Base-by-base conservation (phyloP, 257 asterid genomes). In the Nicotiana tomentosiformis region DNA sequence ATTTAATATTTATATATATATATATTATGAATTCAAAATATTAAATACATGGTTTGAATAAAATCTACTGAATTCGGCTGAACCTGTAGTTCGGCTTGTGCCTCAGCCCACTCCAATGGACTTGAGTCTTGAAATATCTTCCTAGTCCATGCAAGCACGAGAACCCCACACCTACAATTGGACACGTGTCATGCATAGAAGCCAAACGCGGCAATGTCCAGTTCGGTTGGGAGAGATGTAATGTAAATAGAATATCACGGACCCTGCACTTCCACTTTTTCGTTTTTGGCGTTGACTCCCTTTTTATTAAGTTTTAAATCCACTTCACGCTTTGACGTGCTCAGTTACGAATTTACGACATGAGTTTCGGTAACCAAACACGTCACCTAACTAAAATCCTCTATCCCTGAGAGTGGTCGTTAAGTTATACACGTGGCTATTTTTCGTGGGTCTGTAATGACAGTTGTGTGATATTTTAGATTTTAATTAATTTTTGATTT, bases 21-120 rank as follows among this genome's bases (percentile, higher is more conserved):
- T 39, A 39, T 39, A 7, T 39, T 1, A 39, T 39, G 3, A 39
- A 39, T 39, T 39, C 0, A 1, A 39, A 39, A 39, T 7, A 39
- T 1, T 0, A 39, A 39, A 5, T 6, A 39, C 2, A 39, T 1
- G 1, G 0, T 37, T 4, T 39, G 0, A 39, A 8, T 0, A 39
- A 39, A 37, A 39, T 2, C 1, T 39, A 39, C 0, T 7, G 2
- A 0, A 0, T 39, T 39, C 9, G 0, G 10, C 9, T 39, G 10
- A 39, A 39, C 10, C 10, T 10, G 1, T 39, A 39, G 3, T 39
- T 39, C 11, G 10, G 1, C 11, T 39, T 43, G 51, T 2, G 51
- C 11, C 3, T 43, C 51, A 0, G 0, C 11, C 46, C 2, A 39
- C 10, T 39, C 0, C 46, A 39, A 39, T 39, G 10, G 39, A 7